phyloP scores from a whole-genome alignment of 352 stramenopile species.

The Globisporangium acanthophoron region DNA sequence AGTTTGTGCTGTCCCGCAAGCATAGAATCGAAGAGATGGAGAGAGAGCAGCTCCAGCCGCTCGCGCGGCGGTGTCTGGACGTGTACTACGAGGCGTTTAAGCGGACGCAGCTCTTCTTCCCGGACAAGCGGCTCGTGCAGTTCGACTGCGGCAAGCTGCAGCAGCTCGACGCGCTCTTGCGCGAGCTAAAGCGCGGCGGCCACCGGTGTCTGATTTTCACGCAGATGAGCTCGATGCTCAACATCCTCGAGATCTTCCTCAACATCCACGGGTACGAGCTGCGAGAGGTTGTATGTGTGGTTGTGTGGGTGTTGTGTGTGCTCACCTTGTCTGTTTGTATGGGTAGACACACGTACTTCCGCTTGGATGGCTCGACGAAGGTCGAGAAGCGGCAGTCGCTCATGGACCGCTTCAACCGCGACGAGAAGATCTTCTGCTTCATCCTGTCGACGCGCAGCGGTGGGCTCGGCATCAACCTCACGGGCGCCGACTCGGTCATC shows the following conservation, averaged over 20 bases:
- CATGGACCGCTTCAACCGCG: conserved; percentile 99
- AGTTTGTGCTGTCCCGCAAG: conserved; percentile 38
- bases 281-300: neutral
- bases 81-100: conserved; percentile 62
- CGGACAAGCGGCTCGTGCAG: conserved; percentile 96
- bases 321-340: neutral
- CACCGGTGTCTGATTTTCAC: conserved; percentile 96
- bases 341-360: conserved; percentile 91
- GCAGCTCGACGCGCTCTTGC: conserved; percentile 87
- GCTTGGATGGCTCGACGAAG: conserved; percentile 96
- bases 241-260: conserved; percentile 98
- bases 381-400: conserved; percentile 94
- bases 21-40: conserved; percentile 17
- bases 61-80: conserved; percentile 32
- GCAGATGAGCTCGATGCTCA: conserved; percentile 99
- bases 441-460: conserved; percentile 97
- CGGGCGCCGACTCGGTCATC: conserved; percentile 93
- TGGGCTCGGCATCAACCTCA: conserved; percentile 98
- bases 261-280: conserved; percentile 89
- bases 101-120: conserved; percentile 92
- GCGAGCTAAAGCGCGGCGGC: conserved; percentile 92
- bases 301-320: neutral
- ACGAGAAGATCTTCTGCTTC: conserved; percentile 97
- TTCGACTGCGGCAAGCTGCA: conserved; percentile 96
- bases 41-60: conserved; percentile 13